Evolutionary conservation across 768 basidiomycete genomes (phyloP).

Genomic region (Tubosaeta sp.): DNA sequence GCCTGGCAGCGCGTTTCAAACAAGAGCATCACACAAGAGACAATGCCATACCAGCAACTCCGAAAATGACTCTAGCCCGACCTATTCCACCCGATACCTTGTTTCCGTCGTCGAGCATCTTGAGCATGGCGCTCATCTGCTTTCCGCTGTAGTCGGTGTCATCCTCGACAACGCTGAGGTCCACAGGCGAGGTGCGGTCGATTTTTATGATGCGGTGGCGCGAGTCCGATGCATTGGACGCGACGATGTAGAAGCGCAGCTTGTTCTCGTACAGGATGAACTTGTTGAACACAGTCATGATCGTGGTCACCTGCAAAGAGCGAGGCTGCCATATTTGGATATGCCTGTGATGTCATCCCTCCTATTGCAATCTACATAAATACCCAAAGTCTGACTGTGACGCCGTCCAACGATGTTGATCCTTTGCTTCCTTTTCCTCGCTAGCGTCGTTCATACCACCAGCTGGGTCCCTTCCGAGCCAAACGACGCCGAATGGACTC

Average conservation of each 20-base stretch:
- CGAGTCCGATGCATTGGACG: slow-evolving; percentile 83
- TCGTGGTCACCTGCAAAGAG: background rate
- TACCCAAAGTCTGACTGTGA: background rate
- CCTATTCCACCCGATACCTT: slow-evolving; percentile 82
- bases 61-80: slow-evolving; percentile 74
- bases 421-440: slow-evolving; percentile 28
- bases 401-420: slow-evolving; percentile 9
- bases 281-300: slow-evolving; percentile 50
- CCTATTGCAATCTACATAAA: slow-evolving; percentile 5
- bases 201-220: slow-evolving; percentile 92
- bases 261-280: slow-evolving; percentile 94
- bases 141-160: slow-evolving; percentile 82
- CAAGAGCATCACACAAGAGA: background rate
- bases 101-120: slow-evolving; percentile 96
- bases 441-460: slow-evolving; percentile 41
- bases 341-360: slow-evolving; percentile 24
- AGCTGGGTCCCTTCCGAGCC: slow-evolving; percentile 45
- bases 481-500: slow-evolving; percentile 55
- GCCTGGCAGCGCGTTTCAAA: slow-evolving; percentile 36
- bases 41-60: slow-evolving; percentile 60
- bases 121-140: slow-evolving; percentile 87
- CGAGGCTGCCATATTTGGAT: slow-evolving; percentile 6
- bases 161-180: slow-evolving; percentile 80
- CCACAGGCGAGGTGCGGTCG: slow-evolving; percentile 76
- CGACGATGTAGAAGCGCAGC: slow-evolving; percentile 86